A percentile compares a stretch with the other conserved stretches of the same genome.
phyloP scores from a whole-genome alignment of 345 rosid species.

The Garcia nutans region DNA sequence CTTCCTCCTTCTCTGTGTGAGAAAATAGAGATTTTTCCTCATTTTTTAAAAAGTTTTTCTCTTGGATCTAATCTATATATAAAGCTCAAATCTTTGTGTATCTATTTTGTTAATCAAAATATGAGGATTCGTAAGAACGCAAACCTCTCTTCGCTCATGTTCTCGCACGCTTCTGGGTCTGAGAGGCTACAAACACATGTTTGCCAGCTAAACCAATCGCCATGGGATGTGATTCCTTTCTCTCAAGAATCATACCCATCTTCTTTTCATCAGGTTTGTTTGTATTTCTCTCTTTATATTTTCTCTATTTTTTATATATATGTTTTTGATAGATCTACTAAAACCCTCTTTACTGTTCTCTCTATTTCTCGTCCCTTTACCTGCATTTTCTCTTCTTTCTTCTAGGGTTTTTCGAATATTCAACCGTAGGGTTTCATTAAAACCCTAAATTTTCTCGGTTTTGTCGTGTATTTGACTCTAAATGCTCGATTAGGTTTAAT shows the following conservation, averaged over 20 bases:
- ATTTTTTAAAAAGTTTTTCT: background rate
- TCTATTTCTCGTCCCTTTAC: slow-evolving; percentile 22
- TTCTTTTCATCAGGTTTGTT: slow-evolving; percentile 36
- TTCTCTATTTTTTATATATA: slow-evolving; percentile 19
- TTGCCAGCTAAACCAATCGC: slow-evolving; percentile 93
- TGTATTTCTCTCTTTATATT: slow-evolving; percentile 3
- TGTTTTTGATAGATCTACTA: slow-evolving; percentile 35
- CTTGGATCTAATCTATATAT: slow-evolving; percentile 17
- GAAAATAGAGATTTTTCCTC: background rate
- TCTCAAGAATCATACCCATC: slow-evolving; percentile 27
- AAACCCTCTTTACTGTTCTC: slow-evolving; percentile 23
- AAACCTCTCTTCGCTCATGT: slow-evolving; percentile 48
- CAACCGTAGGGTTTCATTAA: slow-evolving; percentile 39
- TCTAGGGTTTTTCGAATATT: slow-evolving; percentile 40
- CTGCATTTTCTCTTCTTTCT: slow-evolving; percentile 30
- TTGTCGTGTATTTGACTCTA: slow-evolving; percentile 27
- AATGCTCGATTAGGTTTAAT: slow-evolving; percentile 56
- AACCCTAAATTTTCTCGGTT: slow-evolving; percentile 58
- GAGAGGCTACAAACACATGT: slow-evolving; percentile 50
- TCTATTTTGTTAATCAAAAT: background rate
- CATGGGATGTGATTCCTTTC: slow-evolving; percentile 87
- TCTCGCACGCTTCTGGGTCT: slow-evolving; percentile 42
- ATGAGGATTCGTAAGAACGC: slow-evolving; percentile 97
- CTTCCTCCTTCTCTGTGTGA: background rate
- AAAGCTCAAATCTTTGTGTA: slow-evolving; percentile 14